Base-by-base conservation (phyloP, 148 eudicot genomes). In the Dianthus caryophyllus region DNA sequence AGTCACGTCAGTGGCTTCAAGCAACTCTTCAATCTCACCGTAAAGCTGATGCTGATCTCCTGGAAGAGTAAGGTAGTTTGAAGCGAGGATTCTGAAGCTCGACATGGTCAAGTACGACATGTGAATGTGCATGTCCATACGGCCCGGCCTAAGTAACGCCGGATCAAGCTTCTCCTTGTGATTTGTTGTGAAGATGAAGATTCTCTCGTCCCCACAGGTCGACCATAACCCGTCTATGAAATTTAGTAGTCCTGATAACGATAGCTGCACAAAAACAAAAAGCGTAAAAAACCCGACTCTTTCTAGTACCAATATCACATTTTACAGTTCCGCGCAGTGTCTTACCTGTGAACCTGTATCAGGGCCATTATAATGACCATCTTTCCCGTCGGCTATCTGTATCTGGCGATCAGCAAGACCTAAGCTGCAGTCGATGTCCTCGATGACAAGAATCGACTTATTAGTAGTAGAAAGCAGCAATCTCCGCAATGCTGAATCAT, bases 141-240 rank as follows among this genome's bases (percentile, higher is more conserved):
- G 76, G 2, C 87, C 87, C 13, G 87, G 82, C 5, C 84, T 73
- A 10, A 80, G 64, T 59, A 83, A 41, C 0, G 87, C 84, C 0
- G 81, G 20, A 78, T 82, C 38, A 12, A 84, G 82, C 66, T 61
- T 76, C n/a, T 80, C 84, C 67, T 78, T 84, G 65, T 81, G 65
- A 36, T 84, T 83, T 17, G 84, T 80, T 1, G 87, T 83, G 73
- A 83, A 83, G 2, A 83, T 56, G 49, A 83, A 78, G 56, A 83
- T 83, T 12, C 84, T 46, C 46, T 83, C 87, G 14, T 80, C 84
- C 17, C 87, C 87, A 52, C 82, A 80, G 2, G 82, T 72, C 0
- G 84, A 83, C 87, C 87, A 83, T 17, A 80, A 39, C 26, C 86
- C 86, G 43, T 83, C 84, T 10, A 83, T 80, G 62, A 80, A 78